Base-by-base conservation (phyloP, 148 eudicot species). In the Silene latifolia region DNA sequence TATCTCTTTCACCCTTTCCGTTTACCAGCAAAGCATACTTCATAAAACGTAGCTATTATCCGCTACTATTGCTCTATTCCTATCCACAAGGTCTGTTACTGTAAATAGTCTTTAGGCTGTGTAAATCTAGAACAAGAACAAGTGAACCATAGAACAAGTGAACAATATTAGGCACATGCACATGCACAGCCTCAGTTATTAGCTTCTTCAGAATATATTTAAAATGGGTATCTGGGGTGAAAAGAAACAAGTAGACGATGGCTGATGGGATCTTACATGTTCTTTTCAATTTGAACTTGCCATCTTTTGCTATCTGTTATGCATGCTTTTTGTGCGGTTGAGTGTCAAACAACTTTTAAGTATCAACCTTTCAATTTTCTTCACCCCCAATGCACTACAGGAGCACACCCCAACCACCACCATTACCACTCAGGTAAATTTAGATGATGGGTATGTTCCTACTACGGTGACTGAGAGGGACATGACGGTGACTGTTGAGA, bases 401-500 rank as follows among this genome's bases (percentile, higher is more conserved):
- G 97, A 95, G 68, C 90, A 95, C 73, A 92, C 90, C 27, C 71
- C 97, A 68, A 78, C 82, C 13, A 39, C 82, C 78, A 64, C 88
- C 4, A 20, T 77, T 57, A 66, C 89, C 64, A 86, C 79, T 74
- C 87, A 90, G 77, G 75, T 78, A 66, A 80, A 78, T 81, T 32
- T 75, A 78, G 86, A 84, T 80, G 94, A 91, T 86, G 93, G 93
- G 21, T 90, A 84, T 73, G 79, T 72, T 84, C 78, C 74, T 75
- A 73, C 83, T 77, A 76, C 75, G 66, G 83, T 72, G 63, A 69
- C 86, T 61, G 94, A 89, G 72, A 78, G 75, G 32, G 97, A 91
- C 68, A 35, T 82, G 88, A 87, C 86, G 82, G 98, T 90, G 54
- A 90, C 93, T 61, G 97, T 95, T 86, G 98, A 92, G 84, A 95